These are phyloP conservation scores for Penicillium antarcticum DNA, from an alignment of 495 filamentous ascomycete genomes.

Conservation along the genomic window DNA sequence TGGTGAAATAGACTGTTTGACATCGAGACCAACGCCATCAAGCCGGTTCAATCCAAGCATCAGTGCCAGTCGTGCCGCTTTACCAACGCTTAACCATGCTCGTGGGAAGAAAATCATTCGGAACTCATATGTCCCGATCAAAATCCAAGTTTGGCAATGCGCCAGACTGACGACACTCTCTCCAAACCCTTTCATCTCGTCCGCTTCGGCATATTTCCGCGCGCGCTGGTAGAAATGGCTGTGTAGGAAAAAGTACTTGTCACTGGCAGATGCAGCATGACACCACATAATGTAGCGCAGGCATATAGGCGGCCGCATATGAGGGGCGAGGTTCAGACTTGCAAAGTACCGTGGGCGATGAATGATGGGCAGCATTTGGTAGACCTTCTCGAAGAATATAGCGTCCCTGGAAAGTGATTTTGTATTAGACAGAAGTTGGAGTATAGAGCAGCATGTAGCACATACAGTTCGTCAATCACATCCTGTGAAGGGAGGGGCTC, in stretches of 20 bases:
- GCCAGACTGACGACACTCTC: conserved; percentile 80
- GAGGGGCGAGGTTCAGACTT: conserved; percentile 79
- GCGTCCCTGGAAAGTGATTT: conserved; percentile 54
- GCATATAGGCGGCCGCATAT: conserved; percentile 80
- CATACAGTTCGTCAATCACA: conserved; percentile 86
- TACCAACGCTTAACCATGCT: conserved; percentile 89
- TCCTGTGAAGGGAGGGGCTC: conserved; percentile 87
- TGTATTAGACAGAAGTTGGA: conserved; percentile 8
- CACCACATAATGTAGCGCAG: conserved; percentile 95
- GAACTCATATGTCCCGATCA: conserved; percentile 85
- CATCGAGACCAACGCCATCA: conserved; percentile 82
- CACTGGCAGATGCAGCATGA: conserved; percentile 74
- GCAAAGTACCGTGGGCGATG: conserved; percentile 83
- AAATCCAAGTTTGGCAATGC: conserved; percentile 76
- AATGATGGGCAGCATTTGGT: conserved; percentile 80
- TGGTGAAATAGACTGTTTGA: conserved; percentile 84
- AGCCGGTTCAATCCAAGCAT: conserved; percentile 94
- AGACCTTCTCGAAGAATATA: conserved; percentile 87
- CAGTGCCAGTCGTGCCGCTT: conserved; percentile 69
- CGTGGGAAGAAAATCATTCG: conserved; percentile 97
- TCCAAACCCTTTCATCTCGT: conserved; percentile 91
- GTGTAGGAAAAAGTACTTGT: conserved; percentile 73
- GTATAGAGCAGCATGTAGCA: background rate
- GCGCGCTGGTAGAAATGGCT: conserved; percentile 84
- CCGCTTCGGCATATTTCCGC: conserved; percentile 82